Evolutionary conservation across 2,329 filamentous ascomycete species (phyloP), one percentile per base, ranked within the genome.

Genomic region (Penicillium paneum): DNA sequence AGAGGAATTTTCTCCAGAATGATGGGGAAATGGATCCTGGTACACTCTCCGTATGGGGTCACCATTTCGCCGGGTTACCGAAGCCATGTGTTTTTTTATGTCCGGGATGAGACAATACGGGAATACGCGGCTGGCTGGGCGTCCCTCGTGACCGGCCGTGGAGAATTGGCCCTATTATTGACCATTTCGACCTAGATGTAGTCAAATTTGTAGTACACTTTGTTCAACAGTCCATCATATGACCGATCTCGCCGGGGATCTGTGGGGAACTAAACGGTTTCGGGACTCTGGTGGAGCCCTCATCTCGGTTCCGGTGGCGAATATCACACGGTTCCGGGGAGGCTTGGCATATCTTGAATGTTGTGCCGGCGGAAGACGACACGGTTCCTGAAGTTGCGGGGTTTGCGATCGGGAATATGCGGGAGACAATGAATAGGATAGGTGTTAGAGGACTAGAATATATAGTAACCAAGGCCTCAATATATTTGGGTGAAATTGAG

Each of bases 1-100:
- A 58, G n/a, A 29, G 28, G 13, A 46, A 39, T 28, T 49, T 59
- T 55, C 57, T 56, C 59, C 59, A 59, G 28, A 36, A 39, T 52
- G n/a, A 29, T 28, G 38, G 57, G 34, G 39, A 26, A 43, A 46
- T 43, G 26, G 26, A 49, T n/a, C 19, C 19, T 15, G 24, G 17
- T 24, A 24, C 21, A 24, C 21, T 24, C 11, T 5, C n/a, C n/a
- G n/a, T n/a, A 45, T 31, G 49, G 48, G n/a, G 19, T 44, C 34
- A 21, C n/a, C 29, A 35, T 15, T 12, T 31, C 31, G n/a, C 39
- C 2, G 12, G 10, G 13, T 17, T 43, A 5, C 32, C 49, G 32
- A 38, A 17, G 26, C 28, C 29, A 28, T 35, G 17, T 21, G 40
- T 6, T 28, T 29, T 49, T 12, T 31, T 17, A 5, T 5, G 19